Base-by-base conservation (phyloP, 1,139 yeast species). In the Geotrichum reessii region DNA sequence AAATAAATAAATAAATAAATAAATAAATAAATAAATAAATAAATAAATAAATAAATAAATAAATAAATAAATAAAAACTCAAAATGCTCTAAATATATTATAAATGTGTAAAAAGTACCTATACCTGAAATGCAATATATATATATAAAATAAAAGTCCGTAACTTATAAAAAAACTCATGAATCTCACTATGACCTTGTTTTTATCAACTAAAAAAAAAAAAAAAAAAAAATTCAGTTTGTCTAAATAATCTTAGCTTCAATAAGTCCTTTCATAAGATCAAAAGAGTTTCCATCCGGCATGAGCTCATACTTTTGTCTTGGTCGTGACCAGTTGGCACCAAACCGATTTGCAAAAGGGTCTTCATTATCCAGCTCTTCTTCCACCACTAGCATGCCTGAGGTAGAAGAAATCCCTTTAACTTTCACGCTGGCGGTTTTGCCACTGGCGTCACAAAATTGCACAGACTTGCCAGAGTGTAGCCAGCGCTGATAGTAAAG, bases 261-360 rank as follows among this genome's bases (percentile, higher is more conserved):
- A 14, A 95, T 86, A 63, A 93, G 76, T 0, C 99, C 98, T 66
- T 82, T 87, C 75, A 93, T 86, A 77, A 93, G 92, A 70, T 93
- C 98, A 69, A 95, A 95, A 1, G 97, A 89, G 71, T 95, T 93
- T 0, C 99, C 99, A 71, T 93, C 99, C 0, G 99, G 99, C 70
- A 91, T 97, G 53, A 95, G 74, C 66, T 89, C 86, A 64, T 80
- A 83, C 4, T 69, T 73, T 44, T 56, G 63, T 3, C n/a, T 37
- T n/a, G 44, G 44, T 5, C 44, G 14, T 14, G 44, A 37, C 44
- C 44, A 37, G n/a, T 9, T 37, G 17, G 21, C 44, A 0, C 88
- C 86, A 2, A 83, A 81, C 14, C 74, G 73, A 19, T 25, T 44
- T 24, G 21, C 37, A 19, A 65, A 67, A 47, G 77, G 78, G 21